Conservation (phyloP, 306 rosid species). For the Quercus aquifolioides region DNA sequence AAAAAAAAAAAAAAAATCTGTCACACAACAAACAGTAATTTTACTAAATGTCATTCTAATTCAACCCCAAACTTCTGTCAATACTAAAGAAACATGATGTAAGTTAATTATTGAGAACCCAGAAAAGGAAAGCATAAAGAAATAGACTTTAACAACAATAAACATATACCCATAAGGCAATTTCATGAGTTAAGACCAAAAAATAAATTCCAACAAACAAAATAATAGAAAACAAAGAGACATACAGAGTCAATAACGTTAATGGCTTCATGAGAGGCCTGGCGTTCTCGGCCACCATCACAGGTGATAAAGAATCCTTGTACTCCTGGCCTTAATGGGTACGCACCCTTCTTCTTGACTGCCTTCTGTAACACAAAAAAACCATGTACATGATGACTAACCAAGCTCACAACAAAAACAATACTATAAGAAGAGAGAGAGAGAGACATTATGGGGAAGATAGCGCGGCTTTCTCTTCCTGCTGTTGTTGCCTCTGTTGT, state of each 20-base stretch:
- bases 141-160: neutral
- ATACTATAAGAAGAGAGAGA: neutral
- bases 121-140: neutral
- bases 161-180: neutral
- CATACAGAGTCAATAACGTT: constrained; percentile 79
- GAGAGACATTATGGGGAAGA: constrained; percentile 73
- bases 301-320: constrained; percentile 95
- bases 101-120: neutral
- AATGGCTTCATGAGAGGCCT: constrained; percentile 86
- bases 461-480: constrained; percentile 75
- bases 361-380: constrained; percentile 44
- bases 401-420: neutral
- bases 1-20: neutral
- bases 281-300: constrained; percentile 93
- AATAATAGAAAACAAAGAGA: neutral
- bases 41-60: neutral
- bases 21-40: neutral
- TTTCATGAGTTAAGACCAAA: neutral
- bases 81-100: neutral
- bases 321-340: constrained; percentile 85
- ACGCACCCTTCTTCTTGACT: constrained; percentile 81
- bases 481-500: constrained; percentile 26
- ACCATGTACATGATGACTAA: neutral
- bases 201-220: neutral
- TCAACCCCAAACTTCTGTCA: neutral